A percentile compares a stretch with the other conserved stretches of the same genome.
Conservation (phyloP, 2,329 filamentous ascomycete species). For the Pseudogymnoascus sp. region DNA sequence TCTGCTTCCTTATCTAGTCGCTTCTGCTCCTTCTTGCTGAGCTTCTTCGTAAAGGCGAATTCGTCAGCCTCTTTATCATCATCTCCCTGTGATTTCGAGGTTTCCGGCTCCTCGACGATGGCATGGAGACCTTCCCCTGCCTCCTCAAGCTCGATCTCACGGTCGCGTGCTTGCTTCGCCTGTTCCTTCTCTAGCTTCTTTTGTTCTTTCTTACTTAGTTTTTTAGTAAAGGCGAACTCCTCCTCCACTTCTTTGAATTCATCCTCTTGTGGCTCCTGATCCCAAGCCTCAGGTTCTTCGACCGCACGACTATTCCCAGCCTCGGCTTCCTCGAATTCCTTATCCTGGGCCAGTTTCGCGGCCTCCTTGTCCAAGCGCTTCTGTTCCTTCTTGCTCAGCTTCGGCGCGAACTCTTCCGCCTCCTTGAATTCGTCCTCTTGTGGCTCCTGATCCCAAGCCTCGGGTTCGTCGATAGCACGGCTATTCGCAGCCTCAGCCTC, state of each 20-base stretch:
- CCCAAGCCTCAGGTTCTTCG: not conserved
- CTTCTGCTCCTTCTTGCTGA: conserved; percentile 17
- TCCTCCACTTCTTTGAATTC: conserved; percentile 16
- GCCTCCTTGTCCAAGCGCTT: conserved; percentile 35
- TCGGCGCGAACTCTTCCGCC: conserved; percentile 20
- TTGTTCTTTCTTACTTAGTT: conserved; percentile 16
- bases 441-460: not conserved
- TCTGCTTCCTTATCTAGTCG: conserved; percentile 7
- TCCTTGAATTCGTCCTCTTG: not conserved
- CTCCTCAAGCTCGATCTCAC: not conserved
- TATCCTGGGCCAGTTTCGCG: not conserved
- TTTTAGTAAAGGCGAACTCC: conserved; percentile 16
- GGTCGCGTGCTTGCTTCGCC: not conserved
- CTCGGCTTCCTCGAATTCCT: not conserved
- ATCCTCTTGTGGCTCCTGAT: not conserved
- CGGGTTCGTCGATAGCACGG: not conserved
- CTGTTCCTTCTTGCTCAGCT: conserved; percentile 1
- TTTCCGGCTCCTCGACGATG: not conserved
- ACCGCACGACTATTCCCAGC: not conserved
- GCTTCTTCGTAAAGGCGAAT: conserved; percentile 11
- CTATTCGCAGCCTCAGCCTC: not conserved
- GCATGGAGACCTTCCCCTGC: not conserved
- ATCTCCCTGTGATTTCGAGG: not conserved
- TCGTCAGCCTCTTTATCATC: conserved; percentile 17
- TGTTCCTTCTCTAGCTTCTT: conserved; percentile 34